These are phyloP conservation scores for Psidium guajava DNA, from an alignment of 345 rosid genomes.

Conservation along the genomic window DNA sequence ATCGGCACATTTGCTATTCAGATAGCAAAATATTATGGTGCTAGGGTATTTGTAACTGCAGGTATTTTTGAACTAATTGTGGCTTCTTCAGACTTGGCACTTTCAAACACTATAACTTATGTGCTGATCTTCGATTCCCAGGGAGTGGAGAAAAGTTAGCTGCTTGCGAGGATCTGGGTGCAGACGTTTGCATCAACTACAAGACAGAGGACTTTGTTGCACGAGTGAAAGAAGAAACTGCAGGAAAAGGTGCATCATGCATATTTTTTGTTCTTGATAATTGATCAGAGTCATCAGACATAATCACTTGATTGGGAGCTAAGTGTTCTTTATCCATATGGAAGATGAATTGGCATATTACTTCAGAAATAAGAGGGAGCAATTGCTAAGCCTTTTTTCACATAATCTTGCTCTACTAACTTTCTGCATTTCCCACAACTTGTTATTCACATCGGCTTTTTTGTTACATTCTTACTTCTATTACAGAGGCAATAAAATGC, in stretches of 20 bases:
- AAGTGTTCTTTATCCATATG: neutral
- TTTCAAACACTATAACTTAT: neutral
- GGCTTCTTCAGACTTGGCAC: neutral
- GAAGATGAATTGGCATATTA: neutral
- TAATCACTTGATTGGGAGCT: neutral
- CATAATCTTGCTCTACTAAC: neutral
- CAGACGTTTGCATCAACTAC: conserved; percentile 85
- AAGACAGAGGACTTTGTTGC: conserved; percentile 82
- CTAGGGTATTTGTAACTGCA: conserved; percentile 74
- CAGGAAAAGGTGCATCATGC: conserved; percentile 52
- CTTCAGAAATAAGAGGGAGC: neutral
- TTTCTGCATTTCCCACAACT: neutral
- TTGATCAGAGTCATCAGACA: neutral
- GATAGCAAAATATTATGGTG: conserved; percentile 62
- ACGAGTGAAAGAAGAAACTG: conserved; percentile 70
- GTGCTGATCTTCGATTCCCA: conserved; percentile 8
- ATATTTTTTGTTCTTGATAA: neutral
- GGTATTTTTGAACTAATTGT: conserved; percentile 19
- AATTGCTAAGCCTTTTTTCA: neutral
- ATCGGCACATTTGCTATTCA: conserved; percentile 88
- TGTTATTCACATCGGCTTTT: neutral
- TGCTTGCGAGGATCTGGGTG: conserved; percentile 81
- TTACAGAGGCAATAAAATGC: neutral
- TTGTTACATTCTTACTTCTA: neutral
- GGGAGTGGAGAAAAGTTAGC: conserved; percentile 76